Evolutionary conservation across 2,329 filamentous ascomycete genomes (phyloP), one percentile per base, ranked within the genome.

Genomic region (Mycosphaerella arachidis): DNA sequence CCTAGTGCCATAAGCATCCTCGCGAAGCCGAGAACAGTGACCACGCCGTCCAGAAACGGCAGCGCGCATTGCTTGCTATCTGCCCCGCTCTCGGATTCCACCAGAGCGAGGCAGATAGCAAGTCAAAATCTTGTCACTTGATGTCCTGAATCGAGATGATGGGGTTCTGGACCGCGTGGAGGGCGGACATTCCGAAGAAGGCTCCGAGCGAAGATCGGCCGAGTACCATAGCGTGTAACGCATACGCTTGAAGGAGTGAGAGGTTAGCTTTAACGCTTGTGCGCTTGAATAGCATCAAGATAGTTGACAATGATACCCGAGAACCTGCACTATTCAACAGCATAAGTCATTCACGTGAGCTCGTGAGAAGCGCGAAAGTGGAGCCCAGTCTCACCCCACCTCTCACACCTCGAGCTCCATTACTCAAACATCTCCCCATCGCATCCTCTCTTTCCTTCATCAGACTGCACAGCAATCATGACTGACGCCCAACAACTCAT

Each of bases 401-500:
- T 43, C 5, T n/a, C 4, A 7, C 5, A n/a, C 40, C 13, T 43
- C n/a, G 40, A 43, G 13, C 40, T 43, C 13, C n/a, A 43, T 18
- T 13, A 43, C 40, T 13, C 35, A 4, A 13, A 10, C n/a, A 18
- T 16, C 18, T 46, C 1, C 30, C 18, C 40, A 50, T 20, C 55
- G 16, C 33, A 43, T 51, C 12, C 5, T n/a, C 40, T 20, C 5
- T n/a, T 16, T 4, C 40, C 40, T 16, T n/a, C 12, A n/a, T 43
- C 40, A 7, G 4, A 16, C n/a, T 7, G 13, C 13, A 50, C 20
- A 27, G 18, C 27, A 46, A 65, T 16, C 53, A 74, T 74, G 72
- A 74, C 72, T 1, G 72, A 74, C 61, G 71, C 72, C 20, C 71
- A 73, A 59, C 68, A 72, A 24, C 63, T 74, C 53, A 71, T 75